Conservation (phyloP, 2,329 filamentous ascomycete genomes). For the Ramularia endophylla region DNA sequence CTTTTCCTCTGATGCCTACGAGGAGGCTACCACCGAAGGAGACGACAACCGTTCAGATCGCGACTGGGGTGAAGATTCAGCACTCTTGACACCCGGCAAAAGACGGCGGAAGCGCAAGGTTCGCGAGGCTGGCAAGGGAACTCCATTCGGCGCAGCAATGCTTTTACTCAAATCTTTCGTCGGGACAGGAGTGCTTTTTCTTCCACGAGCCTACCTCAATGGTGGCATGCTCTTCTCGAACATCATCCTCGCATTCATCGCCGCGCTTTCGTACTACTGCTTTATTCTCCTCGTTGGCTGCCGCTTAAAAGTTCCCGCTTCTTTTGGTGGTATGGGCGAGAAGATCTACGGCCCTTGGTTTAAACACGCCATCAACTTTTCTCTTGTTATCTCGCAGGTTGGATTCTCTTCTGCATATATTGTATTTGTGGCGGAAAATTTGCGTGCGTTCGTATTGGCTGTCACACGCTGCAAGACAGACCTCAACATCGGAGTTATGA, state of each 20-base stretch:
- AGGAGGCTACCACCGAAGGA: constrained; percentile 41
- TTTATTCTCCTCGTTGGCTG: constrained; percentile 91
- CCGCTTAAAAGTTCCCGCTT: constrained; percentile 79
- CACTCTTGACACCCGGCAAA: constrained; percentile 64
- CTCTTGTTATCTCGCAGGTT: constrained; percentile 91
- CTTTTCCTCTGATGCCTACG: constrained; percentile 72
- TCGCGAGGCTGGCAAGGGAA: constrained; percentile 70
- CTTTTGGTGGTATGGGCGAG: constrained; percentile 94
- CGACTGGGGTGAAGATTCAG: constrained; percentile 82
- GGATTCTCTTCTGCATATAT: constrained; percentile 95
- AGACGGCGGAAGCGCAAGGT: constrained; percentile 71
- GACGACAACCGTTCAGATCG: constrained; percentile 52
- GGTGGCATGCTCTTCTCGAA: constrained; percentile 98
- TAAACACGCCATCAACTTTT: constrained; percentile 77
- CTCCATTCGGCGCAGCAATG: constrained; percentile 70
- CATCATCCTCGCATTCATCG: constrained; percentile 77
- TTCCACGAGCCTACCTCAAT: constrained; percentile 89
- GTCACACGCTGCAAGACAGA: constrained; percentile 80
- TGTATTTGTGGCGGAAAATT: constrained; percentile 91
- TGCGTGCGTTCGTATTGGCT: constrained; percentile 90
- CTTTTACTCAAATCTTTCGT: constrained; percentile 96
- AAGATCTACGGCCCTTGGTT: constrained; percentile 87
- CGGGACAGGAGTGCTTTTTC: constrained; percentile 88
- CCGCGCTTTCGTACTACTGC: constrained; percentile 88
- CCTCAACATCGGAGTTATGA: constrained; percentile 83